Percentiles rank a stretch among this genome's conserved stretches.
Evolutionary conservation across 495 filamentous ascomycete species (phyloP).

Genomic region (Aspergillus conjunctus): DNA sequence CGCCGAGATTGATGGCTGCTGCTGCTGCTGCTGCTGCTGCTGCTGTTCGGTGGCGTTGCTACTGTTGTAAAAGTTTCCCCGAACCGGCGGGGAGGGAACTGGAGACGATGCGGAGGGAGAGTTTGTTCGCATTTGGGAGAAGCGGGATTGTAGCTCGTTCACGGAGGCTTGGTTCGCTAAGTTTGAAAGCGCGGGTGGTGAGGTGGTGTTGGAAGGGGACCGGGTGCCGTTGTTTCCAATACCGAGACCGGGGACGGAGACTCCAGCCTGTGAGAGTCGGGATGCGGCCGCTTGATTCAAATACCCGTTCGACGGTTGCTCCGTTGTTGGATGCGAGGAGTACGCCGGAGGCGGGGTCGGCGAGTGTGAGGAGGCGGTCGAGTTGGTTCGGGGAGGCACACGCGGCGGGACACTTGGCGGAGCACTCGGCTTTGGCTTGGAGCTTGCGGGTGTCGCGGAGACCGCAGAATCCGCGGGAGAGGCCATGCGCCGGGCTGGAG

Average conservation of each 20-base stretch:
- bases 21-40: too few species aligned
- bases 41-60: conserved; percentile 45
- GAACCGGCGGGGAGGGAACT: conserved; percentile 36
- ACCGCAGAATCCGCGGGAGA: conserved; percentile 42
- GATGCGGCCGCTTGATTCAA: conserved; percentile 70
- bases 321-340: conserved; percentile 32
- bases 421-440: conserved; percentile 55
- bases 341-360: conserved; percentile 59
- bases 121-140: conserved; percentile 56
- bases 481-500: conserved; percentile 61
- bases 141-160: conserved; percentile 68
- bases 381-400: conserved; percentile 69
- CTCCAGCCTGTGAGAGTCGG: conserved; percentile 72
- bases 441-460: conserved; percentile 30
- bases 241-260: conserved; percentile 80
- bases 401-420: conserved; percentile 78
- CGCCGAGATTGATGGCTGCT: conserved; percentile 39
- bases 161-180: conserved; percentile 44
- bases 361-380: conserved; percentile 36
- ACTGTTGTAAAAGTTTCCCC: conserved; percentile 61
- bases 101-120: conserved; percentile 27
- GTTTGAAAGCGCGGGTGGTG: conserved; percentile 17
- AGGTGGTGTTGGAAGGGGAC: conserved; percentile 8
- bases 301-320: conserved; percentile 37
- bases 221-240: conserved; percentile 54